phyloP scores from a whole-genome alignment of 495 filamentous ascomycete species.

The Chlorociboria aeruginascens region DNA sequence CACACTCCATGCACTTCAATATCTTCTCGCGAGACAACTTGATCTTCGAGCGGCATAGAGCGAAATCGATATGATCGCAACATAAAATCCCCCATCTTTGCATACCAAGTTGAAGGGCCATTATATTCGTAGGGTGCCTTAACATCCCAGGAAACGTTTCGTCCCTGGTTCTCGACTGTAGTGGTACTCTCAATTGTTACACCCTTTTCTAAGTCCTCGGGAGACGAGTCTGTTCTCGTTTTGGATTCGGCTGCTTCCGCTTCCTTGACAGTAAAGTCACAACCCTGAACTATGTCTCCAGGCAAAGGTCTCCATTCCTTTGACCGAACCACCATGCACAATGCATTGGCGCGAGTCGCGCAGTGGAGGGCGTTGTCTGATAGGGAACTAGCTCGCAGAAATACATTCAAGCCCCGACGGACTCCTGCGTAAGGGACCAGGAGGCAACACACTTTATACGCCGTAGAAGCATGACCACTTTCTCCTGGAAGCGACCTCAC shows the following conservation, averaged over 20 bases:
- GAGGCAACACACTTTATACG: conserved; percentile 2
- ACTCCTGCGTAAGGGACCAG: conserved; percentile 3
- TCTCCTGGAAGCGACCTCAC: neutral
- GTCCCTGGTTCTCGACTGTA: too few species aligned
- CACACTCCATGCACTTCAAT: too few species aligned
- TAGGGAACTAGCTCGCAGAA: neutral
- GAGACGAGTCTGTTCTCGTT: neutral
- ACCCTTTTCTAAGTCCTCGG: too few species aligned
- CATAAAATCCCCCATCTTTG: too few species aligned
- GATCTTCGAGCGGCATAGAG: too few species aligned
- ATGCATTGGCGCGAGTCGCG: conserved; percentile 17
- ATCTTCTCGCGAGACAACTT: too few species aligned
- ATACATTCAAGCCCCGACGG: conserved; percentile 2
- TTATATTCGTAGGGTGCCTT: too few species aligned
- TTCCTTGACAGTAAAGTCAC: too few species aligned
- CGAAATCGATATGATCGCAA: too few species aligned
- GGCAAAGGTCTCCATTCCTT: neutral
- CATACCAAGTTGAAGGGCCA: too few species aligned
- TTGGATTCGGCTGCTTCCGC: neutral
- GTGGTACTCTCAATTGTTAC: too few species aligned
- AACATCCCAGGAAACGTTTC: too few species aligned
- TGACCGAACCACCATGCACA: conserved; percentile 25
- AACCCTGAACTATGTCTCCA: conserved; percentile 8
- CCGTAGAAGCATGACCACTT: neutral
- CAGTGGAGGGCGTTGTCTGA: neutral